Evolutionary conservation across 2,329 filamentous ascomycete genomes (phyloP).

Genomic region (Phialophora macrospora): DNA sequence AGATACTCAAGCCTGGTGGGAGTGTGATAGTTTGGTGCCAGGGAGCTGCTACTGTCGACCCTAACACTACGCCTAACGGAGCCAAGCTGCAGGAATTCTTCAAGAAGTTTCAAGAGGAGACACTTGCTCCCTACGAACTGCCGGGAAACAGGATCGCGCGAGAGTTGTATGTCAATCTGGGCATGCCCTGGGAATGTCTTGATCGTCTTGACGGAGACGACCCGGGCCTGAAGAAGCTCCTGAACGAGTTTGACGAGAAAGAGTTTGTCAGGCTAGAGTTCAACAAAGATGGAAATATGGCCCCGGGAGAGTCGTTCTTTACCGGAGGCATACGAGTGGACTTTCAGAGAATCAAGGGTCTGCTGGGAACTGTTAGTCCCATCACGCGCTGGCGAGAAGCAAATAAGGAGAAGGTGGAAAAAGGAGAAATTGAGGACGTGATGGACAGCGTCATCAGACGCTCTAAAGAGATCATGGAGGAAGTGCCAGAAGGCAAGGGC

Average conservation of each 20-base stretch:
- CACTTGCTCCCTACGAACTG: constrained; percentile 49
- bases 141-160: constrained; percentile 52
- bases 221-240: constrained; percentile 38
- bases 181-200: constrained; percentile 56
- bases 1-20: constrained; percentile 58
- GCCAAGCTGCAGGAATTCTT: constrained; percentile 51
- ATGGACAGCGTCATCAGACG: constrained; percentile 40
- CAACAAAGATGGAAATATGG: constrained; percentile 26
- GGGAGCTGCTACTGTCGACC: constrained; percentile 41
- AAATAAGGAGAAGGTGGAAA: constrained; percentile 45
- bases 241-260: constrained; percentile 27
- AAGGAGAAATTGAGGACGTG: constrained; percentile 45
- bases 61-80: constrained; percentile 48
- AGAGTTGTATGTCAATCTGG: constrained; percentile 50
- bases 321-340: constrained; percentile 31
- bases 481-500: constrained; percentile 40
- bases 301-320: constrained; percentile 40
- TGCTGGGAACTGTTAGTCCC: constrained; percentile 46
- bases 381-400: constrained; percentile 50
- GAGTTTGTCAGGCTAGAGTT: constrained; percentile 29
- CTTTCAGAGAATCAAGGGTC: constrained; percentile 40
- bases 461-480: constrained; percentile 39
- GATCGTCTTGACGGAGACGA: not conserved
- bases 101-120: constrained; percentile 45
- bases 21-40: constrained; percentile 59